phyloP scores from a whole-genome alignment of 192 early-diverging fungal genomes.

The Coemansia sp. region DNA sequence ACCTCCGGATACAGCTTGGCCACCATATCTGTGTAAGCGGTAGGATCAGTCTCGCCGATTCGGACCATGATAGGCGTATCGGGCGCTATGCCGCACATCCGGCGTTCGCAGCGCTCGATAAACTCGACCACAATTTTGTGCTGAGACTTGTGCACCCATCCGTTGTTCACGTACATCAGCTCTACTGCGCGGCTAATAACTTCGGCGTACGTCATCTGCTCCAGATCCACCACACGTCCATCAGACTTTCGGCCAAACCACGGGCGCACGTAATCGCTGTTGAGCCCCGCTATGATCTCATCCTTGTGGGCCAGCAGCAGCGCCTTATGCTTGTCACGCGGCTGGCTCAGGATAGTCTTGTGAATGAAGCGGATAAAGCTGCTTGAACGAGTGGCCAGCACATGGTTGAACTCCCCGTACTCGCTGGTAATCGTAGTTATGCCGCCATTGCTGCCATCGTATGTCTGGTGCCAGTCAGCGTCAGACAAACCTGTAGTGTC shows the following conservation, averaged over 20 bases:
- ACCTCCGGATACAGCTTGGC: slow-evolving; percentile 6
- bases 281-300: slow-evolving; percentile 77
- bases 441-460: slow-evolving; percentile 71
- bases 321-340: slow-evolving; percentile 75
- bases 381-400: slow-evolving; percentile 82
- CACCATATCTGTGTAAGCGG: slow-evolving; percentile 16
- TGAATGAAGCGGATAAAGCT: slow-evolving; percentile 78
- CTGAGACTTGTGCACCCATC: slow-evolving; percentile 80
- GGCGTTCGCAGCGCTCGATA: slow-evolving; percentile 54
- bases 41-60: not conserved
- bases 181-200: slow-evolving; percentile 79
- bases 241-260: slow-evolving; percentile 90
- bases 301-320: slow-evolving; percentile 68
- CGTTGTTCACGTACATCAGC: slow-evolving; percentile 78
- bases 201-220: slow-evolving; percentile 93
- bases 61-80: not conserved
- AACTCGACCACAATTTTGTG: slow-evolving; percentile 72
- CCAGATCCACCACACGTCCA: slow-evolving; percentile 72
- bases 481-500: slow-evolving; percentile 78
- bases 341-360: slow-evolving; percentile 75
- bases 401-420: slow-evolving; percentile 92
- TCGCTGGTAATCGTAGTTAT: slow-evolving; percentile 86
- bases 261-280: slow-evolving; percentile 69
- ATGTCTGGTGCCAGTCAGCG: slow-evolving; percentile 81
- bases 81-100: slow-evolving; percentile 24